Evolutionary conservation across 805 yeast species (phyloP).

Genomic region (Teunomyces pallodes): DNA sequence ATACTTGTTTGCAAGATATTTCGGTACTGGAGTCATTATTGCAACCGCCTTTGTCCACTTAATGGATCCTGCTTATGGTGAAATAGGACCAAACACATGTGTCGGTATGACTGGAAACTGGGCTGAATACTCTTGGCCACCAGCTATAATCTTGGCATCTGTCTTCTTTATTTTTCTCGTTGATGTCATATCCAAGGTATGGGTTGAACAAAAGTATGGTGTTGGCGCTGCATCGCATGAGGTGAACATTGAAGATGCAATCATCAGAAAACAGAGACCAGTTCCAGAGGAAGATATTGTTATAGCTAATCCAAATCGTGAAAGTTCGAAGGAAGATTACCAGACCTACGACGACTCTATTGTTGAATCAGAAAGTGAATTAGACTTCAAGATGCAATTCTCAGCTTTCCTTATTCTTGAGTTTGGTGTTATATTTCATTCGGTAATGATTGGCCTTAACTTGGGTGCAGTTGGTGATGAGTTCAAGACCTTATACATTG

Average conservation of each 20-base stretch:
- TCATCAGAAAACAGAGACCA: not conserved
- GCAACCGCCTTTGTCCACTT: constrained; percentile 34
- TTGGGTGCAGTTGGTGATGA: constrained; percentile 30
- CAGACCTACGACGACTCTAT: not conserved
- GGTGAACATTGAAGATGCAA: not conserved
- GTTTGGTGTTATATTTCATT: constrained; percentile 30
- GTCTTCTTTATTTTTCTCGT: constrained; percentile 46
- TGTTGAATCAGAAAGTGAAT: not conserved
- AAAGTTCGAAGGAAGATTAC: not conserved
- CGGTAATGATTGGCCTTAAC: constrained; percentile 28
- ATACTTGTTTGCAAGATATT: constrained; percentile 6
- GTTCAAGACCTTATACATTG: constrained; percentile 28
- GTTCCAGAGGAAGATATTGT: not conserved
- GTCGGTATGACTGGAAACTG: constrained; percentile 55
- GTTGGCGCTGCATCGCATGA: constrained; percentile 10
- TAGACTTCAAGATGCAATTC: not conserved
- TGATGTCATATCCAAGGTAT: constrained; percentile 48
- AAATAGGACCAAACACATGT: constrained; percentile 40
- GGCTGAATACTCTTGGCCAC: constrained; percentile 52
- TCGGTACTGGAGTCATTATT: constrained; percentile 32
- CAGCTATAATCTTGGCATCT: constrained; percentile 49
- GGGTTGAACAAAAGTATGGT: constrained; percentile 27
- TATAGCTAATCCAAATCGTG: not conserved
- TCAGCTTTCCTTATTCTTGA: constrained; percentile 8
- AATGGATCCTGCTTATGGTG: constrained; percentile 11